Base-by-base conservation (phyloP, 148 eudicot species). In the Amaranthus cruentus region DNA sequence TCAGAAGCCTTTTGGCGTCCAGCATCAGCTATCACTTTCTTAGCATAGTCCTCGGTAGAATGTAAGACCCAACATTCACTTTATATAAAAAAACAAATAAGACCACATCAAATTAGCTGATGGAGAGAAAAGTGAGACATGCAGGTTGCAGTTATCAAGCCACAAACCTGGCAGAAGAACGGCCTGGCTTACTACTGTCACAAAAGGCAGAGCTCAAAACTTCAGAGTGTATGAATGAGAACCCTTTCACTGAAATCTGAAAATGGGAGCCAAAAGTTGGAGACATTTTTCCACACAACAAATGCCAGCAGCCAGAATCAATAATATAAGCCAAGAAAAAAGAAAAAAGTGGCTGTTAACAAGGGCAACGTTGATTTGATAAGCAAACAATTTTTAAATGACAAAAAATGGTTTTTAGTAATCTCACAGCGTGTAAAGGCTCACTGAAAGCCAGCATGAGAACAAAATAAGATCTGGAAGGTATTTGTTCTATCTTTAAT, bases 171-270 rank as follows among this genome's bases (percentile, higher is more conserved):
- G 67, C 44, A 65, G 81, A 76, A 55, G 94, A 83, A 44, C 96
- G 96, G 53, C 85, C 91, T 47, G 97, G 99, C 77, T 95, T 95
- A 84, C 96, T 95, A 86, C 96, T 92, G 75, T 95, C 95, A 73
- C 92, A 92, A 55, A 74, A 83, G 49, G 97, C 97, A 79, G 91
- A 63, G 78, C 85, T 86, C 78, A 91, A 84, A 73, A 88, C 73
- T 80, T 84, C 81, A 8, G 97, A 92, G 81, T 92, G 90, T 47
- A 72, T 66, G 72, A 95, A 83, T 14, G 91, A 87, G 77, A 91
- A 76, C 74, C 96, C 94, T 83, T 82, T 86, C 51, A 81, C 62
- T 15, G 96, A 88, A 80, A 90, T 82, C 99, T 95, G 85, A 62
- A 75, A 61, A 66, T 12, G 55, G 46, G 6, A 50, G 43, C 44